Base-by-base conservation (phyloP, 2,329 filamentous ascomycete species). In the Diaporthe vaccinii region DNA sequence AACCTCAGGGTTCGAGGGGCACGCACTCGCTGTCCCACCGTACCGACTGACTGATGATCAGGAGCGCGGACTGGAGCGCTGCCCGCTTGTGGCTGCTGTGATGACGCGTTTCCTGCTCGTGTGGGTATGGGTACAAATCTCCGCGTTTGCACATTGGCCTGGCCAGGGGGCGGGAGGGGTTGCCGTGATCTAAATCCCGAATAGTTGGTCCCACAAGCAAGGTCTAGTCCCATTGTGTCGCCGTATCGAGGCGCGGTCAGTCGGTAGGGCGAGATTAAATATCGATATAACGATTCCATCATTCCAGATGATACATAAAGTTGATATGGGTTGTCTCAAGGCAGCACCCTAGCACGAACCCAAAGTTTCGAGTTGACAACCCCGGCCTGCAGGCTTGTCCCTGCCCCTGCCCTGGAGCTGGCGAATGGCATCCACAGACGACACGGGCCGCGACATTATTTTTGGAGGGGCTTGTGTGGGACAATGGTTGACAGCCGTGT, bases 111-210 rank as follows among this genome's bases (percentile, higher is more conserved):
- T 36, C 44, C 41, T 53, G 67, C 69, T 65, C 36, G 31, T 59
- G 55, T 74, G 55, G 73, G 67, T 49, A 44, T 31, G 69, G 65
- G 55, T 69, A n/a, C 51, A 58, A 70, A 71, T 65, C 73, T 59
- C 51, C 55, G 53, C 44, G 67, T 61, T 61, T 74, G 71, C 53
- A 55, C 44, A 49, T 49, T 44, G 39, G 61, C 15, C 59, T 46
- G 51, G 44, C 49, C 36, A 61, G 57, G 57, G 69, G 69, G 28
- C 20, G 57, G 57, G 69, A 58, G 55, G 41, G 58, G 69, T 44
- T 75, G 73, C 75, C 73, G 75, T 55, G 72, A 62, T 55, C 72
- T 72, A 72, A 75, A 73, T 75, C 73, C 75, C 75, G 75, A 76
- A 53, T 62, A 59, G 61, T 70, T 59, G 75, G 75, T 76, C 65